Evolutionary conservation across 805 yeast genomes (phyloP), one percentile per base, ranked within the genome.

Genomic region (Saturnispora kantuleensis): DNA sequence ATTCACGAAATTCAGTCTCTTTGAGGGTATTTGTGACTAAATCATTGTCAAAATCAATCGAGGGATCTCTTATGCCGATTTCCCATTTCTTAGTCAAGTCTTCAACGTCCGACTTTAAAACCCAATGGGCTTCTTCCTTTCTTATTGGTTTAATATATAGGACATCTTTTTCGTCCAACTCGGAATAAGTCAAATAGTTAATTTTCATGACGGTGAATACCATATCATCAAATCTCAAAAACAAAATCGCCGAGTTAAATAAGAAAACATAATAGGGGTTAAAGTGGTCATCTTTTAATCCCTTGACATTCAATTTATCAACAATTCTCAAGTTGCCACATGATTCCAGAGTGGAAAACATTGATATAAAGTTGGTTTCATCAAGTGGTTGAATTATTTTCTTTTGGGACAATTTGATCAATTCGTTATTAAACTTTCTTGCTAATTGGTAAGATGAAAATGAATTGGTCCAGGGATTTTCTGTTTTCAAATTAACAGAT

Each of bases 241-340:
- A 26, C 4, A 63, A 28, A 13, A 64, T 43, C 52, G 49, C 50
- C 39, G 52, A 50, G 9, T 50, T 46, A 41, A 63, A 64, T 10
- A 64, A 42, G 35, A 58, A 64, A 40, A 65, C 61, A 36, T 56
- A 58, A 18, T 44, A 28, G 4, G 45, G 47, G 3, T 15, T 21
- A 54, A 51, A n/a, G 6, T 21, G 13, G 11, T 30, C 33, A 16
- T 33, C 15, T 1, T 45, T 39, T 13, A 47, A 47, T 3, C 31
- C 38, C n/a, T 49, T 41, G 5, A 55, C 35, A 21, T 44, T 35
- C 26, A 59, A 36, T 38, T 52, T 58, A 47, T 64, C 68, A 18
- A 58, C 50, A 4, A 64, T 44, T 42, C 65, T 45, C 12, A 65
- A 48, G 7, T 50, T 45, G n/a, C 67, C 67, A 38, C 56, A 56